Evolutionary conservation across 31 red algal genomes (phyloP), one percentile per base, ranked within the genome.

Genomic region (Bonnemaisonia californica): DNA sequence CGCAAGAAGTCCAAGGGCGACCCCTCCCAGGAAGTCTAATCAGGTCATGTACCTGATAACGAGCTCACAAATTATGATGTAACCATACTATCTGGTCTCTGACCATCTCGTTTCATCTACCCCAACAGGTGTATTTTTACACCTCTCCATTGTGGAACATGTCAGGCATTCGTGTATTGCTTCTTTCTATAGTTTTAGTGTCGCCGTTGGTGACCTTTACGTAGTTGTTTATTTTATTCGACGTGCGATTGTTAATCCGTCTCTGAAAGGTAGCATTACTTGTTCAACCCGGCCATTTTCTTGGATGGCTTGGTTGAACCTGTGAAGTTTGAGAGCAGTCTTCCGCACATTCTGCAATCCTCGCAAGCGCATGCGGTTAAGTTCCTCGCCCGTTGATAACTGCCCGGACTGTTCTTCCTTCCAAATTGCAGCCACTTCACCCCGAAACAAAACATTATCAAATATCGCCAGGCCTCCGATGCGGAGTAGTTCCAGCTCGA

Each of bases 1-100:
- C 83, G 78, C 58, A 98, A 98, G 79, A 93, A 85, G 71, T 81
- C 87, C 58, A 93, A 93, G 71, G 75, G 76, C 76, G 86, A 95
- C 45, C 78, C 84, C 30, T 89, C 84, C 21, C 86, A 95, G 64
- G 92, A 95, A 68, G 69, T 90, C 51, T 95, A 90, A 90, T 30
- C 40, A 22, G 29, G 45, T n/a, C n/a, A n/a, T n/a, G n/a, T n/a
- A n/a, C n/a, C n/a, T n/a, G n/a, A n/a, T n/a, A n/a, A n/a, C n/a
- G n/a, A n/a, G n/a, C n/a, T n/a, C n/a, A n/a, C n/a, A n/a, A n/a
- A n/a, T n/a, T n/a, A n/a, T n/a, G n/a, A n/a, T n/a, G n/a, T n/a
- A n/a, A n/a, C n/a, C n/a, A n/a, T n/a, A n/a, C n/a, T n/a, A n/a
- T n/a, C n/a, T n/a, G n/a, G n/a, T n/a, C n/a, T n/a, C n/a, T n/a